Conservation (phyloP, 768 basidiomycete genomes). For the Termitomyces titanicus region DNA sequence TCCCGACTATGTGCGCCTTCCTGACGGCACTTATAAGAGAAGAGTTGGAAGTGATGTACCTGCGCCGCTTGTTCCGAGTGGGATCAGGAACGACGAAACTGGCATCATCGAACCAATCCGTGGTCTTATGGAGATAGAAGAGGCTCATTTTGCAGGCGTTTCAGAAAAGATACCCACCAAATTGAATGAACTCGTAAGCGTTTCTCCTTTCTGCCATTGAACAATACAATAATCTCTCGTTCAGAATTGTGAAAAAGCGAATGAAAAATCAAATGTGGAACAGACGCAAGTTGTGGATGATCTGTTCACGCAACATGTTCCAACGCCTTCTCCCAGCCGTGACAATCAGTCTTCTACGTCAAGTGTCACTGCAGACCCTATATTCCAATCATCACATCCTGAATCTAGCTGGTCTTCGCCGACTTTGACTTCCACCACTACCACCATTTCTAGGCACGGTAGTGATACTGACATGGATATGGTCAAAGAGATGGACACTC, state of each 20-base stretch:
- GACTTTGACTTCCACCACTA: conserved; percentile 12
- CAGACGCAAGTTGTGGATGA: conserved; percentile 36
- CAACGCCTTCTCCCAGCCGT: conserved; percentile 5
- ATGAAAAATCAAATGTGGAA: conserved; percentile 29
- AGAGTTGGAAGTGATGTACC: conserved; percentile 10
- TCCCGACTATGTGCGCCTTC: conserved; percentile 34
- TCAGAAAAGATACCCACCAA: conserved; percentile 48
- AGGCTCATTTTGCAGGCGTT: conserved; percentile 48
- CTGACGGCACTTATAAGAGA: conserved; percentile 33
- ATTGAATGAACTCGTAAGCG: conserved; percentile 55
- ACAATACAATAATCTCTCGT: not conserved
- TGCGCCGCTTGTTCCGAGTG: conserved; percentile 42
- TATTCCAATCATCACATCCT: conserved; percentile 4
- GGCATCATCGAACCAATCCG: conserved; percentile 49
- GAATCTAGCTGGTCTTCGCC: conserved; percentile 5
- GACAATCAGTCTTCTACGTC: conserved; percentile 2
- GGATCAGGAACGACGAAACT: conserved; percentile 47
- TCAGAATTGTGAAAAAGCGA: conserved; percentile 9
- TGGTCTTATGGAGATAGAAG: conserved; percentile 28
- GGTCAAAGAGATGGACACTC: conserved; percentile 24
- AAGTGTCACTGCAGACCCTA: conserved; percentile 1
- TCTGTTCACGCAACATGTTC: conserved; percentile 9
- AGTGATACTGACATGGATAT: conserved; percentile 37
- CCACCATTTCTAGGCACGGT: conserved; percentile 10
- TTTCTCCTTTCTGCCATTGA: not conserved